phyloP scores from a whole-genome alignment of 2,329 filamentous ascomycete species.

The Chalara sp. region DNA sequence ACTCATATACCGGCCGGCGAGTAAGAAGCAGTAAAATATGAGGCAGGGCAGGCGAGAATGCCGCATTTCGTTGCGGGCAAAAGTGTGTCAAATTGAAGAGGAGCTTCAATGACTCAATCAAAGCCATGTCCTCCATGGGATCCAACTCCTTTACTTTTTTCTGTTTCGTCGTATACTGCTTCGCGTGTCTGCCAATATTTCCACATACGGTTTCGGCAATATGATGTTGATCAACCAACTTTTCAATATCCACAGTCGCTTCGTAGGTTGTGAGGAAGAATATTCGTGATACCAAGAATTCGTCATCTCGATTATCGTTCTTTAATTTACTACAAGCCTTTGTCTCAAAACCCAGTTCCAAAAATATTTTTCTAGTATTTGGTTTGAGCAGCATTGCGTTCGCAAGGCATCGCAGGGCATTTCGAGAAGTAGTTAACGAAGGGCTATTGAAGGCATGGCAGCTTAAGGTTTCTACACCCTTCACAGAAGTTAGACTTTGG shows the following conservation, averaged over 20 bases:
- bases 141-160: conserved; percentile 28
- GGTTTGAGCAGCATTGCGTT: conserved; percentile 72
- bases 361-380: conserved; percentile 63
- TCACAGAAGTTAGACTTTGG: conserved; percentile 15
- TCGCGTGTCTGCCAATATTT: conserved; percentile 66
- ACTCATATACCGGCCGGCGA: conserved; percentile 46
- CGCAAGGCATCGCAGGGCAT: conserved; percentile 75
- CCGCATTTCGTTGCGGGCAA: conserved; percentile 51
- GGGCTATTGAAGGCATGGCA: conserved; percentile 66
- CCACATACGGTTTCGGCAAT: conserved; percentile 62
- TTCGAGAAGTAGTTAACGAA: conserved; percentile 57
- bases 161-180: conserved; percentile 35
- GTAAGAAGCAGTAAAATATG: conserved; percentile 66
- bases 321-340: conserved; percentile 67
- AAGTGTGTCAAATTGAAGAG: conserved; percentile 83
- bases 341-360: conserved; percentile 60
- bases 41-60: conserved; percentile 63
- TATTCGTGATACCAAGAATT: conserved; percentile 77
- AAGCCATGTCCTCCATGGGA: conserved; percentile 70
- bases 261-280: conserved; percentile 76
- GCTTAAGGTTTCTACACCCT: conserved; percentile 71
- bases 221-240: conserved; percentile 58
- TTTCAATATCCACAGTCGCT: conserved; percentile 58
- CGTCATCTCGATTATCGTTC: conserved; percentile 70
- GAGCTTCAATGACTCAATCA: conserved; percentile 79